Conservation (phyloP, 164 flowering plant genomes). For the Liquidambar formosana region DNA sequence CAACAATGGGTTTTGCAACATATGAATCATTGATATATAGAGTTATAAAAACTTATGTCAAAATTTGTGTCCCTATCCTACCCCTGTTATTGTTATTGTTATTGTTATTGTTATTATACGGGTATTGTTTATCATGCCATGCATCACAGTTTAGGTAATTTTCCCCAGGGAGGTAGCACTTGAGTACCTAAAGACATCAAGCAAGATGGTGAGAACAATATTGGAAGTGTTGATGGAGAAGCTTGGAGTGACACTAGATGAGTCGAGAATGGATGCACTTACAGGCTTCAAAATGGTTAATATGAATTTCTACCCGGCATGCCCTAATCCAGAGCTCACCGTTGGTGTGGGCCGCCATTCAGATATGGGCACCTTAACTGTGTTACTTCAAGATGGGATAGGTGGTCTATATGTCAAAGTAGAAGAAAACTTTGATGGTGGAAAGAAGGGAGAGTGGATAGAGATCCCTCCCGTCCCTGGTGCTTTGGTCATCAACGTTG, state of each 20-base stretch:
- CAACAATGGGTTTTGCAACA: too few relatives aligned
- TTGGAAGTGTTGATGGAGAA: conserved; percentile 26
- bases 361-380: conserved; percentile 41
- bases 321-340: conserved; percentile 50
- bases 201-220: conserved; percentile 25
- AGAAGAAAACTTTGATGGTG: conserved; percentile 18
- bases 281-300: conserved; percentile 27
- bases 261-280: conserved; percentile 26
- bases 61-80: too few relatives aligned
- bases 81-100: too few relatives aligned
- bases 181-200: conserved; percentile 32
- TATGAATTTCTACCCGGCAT: conserved; percentile 48
- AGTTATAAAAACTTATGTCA: too few relatives aligned
- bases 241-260: conserved; percentile 35
- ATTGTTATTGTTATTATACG: too few relatives aligned
- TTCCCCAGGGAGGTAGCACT: conserved; percentile 44
- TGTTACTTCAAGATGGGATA: conserved; percentile 47
- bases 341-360: conserved; percentile 51
- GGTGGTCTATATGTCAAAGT: conserved; percentile 48
- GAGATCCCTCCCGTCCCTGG: conserved; percentile 46
- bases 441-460: conserved; percentile 37
- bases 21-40: too few relatives aligned
- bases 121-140: too few relatives aligned
- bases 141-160: too few relatives aligned
- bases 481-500: conserved; percentile 46